Evolutionary conservation across 352 stramenopile species (phyloP), one percentile per base, ranked within the genome.

Genomic region (Plasmopara viticola): DNA sequence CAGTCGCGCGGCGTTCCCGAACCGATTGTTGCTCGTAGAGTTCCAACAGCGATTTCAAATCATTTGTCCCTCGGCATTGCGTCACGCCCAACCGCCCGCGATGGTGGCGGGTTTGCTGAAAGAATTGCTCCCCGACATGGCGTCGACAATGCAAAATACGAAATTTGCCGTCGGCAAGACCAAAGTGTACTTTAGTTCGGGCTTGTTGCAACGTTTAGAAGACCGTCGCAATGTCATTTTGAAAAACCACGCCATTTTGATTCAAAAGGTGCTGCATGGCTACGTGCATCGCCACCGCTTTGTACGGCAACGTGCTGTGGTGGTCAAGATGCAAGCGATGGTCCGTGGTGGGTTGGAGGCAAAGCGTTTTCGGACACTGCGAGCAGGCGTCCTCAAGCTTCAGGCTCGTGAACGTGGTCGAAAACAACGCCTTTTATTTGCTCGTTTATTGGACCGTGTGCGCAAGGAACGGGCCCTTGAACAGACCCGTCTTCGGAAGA

Each of bases 131-230:
- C 79, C 79, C 0, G 81, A 89, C 39, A 72, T 75, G 44, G 64
- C 64, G 9, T 66, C 71, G 5, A 81, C 47, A 15, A 85, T 83
- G 58, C 81, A 89, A 60, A 91, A 91, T 71, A 72, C 55, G 35
- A 83, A 78, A 50, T 92, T 92, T 44, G 82, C 82, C 4, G 78
- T 92, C 18, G 82, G 82, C 52, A 83, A 75, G 55, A 71, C 69
- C 29, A 92, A 90, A 60, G 82, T 92, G 2, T 92, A 89, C 75
- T 90, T 92, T 52, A 91, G 84, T 51, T 87, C 89, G 6, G 91
- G 91, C 48, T 61, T 95, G 48, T 61, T 97, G 35, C 90, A 98
- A 71, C 70, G 80, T 57, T 74, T 97, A 12, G 94, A 98, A 65
- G 84, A 91, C 54, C 75, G 76, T 14, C 78, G 80, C 15, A 87